Evolutionary conservation across 768 basidiomycete species (phyloP).

Genomic region (Sarcodon sp.): DNA sequence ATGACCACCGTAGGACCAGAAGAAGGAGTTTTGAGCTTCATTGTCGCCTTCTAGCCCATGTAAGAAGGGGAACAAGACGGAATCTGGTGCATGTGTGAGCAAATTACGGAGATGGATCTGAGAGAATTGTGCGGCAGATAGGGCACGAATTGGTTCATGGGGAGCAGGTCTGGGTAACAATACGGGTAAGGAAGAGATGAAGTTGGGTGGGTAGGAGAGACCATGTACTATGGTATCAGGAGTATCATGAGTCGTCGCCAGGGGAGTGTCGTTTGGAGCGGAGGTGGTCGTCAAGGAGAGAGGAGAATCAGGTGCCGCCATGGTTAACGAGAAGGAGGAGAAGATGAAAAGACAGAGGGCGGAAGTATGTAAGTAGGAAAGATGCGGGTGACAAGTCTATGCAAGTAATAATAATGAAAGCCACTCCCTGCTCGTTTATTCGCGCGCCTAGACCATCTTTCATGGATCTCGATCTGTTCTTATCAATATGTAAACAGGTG

Average conservation of each 20-base stretch:
- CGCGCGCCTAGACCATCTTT: too few species aligned
- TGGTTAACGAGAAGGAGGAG: not conserved
- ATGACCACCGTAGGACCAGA: constrained; percentile 24
- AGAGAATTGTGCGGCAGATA: constrained; percentile 37
- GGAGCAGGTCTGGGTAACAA: constrained; percentile 21
- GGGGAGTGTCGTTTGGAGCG: too few species aligned
- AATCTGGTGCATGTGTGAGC: constrained; percentile 64
- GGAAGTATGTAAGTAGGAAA: not conserved
- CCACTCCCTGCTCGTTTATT: not conserved
- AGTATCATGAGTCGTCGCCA: too few species aligned
- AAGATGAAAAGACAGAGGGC: not conserved
- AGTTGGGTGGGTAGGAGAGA: constrained; percentile 8
- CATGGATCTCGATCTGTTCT: too few species aligned
- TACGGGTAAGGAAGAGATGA: constrained; percentile 11
- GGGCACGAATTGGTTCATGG: constrained; percentile 26
- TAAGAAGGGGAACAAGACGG: constrained; percentile 77
- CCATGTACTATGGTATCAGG: constrained; percentile 5
- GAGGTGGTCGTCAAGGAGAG: too few species aligned
- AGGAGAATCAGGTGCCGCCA: not conserved
- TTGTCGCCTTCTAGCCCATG: constrained; percentile 82
- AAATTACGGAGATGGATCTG: constrained; percentile 50
- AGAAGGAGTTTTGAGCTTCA: constrained; percentile 71
- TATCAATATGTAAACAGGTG: too few species aligned
- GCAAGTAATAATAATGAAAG: not conserved
- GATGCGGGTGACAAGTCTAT: too few species aligned